Evolutionary conservation across 129 eudicot species (phyloP), one percentile per base, ranked within the genome.

Genomic region (Chrysanthemum lavandulifolium): DNA sequence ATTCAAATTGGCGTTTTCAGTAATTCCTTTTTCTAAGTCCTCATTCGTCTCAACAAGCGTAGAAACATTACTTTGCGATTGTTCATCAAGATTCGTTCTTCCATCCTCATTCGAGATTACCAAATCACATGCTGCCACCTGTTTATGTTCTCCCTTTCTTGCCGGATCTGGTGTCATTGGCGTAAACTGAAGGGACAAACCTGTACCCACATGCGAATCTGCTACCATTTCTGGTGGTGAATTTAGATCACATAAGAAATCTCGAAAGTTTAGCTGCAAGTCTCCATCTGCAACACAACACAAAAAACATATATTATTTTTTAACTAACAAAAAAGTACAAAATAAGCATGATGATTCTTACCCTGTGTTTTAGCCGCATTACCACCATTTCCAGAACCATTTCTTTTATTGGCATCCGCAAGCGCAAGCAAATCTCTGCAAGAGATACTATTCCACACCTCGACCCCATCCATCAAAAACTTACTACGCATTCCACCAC

Each of bases 131-230:
- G 6, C 79, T 40, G 10, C 79, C 51, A 59, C 79, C 29, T 73
- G 79, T 45, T 43, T 73, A 52, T 50, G 53, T 21, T 78, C 70
- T 4, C 56, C 58, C 76, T 52, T 75, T 45, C 65, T 63, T 40
- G 63, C 60, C 71, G 76, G 83, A 74, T 84, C 85, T 47, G 95
- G 92, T 49, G 97, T 91, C 70, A 68, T 59, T 8, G 95, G 95
- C 40, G 66, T 80, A 80, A 85, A 84, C 0, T 73, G 82, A 25
- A 76, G 69, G 18, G 83, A 48, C n/a, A 61, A 21, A 13, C 65
- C 69, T 3, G 16, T 80, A 59, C 56, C 48, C 54, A 60, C 66
- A 25, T 66, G 49, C 45, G 76, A 66, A 23, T 74, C 82, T 7
- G 73, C 31, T 11, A 68, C 68, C 31, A 73, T 23, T 65, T 73